Percentiles rank a stretch among this genome's conserved stretches.
Conservation (phyloP, 108 stramenopile species). For the Conticribra guillardii region DNA sequence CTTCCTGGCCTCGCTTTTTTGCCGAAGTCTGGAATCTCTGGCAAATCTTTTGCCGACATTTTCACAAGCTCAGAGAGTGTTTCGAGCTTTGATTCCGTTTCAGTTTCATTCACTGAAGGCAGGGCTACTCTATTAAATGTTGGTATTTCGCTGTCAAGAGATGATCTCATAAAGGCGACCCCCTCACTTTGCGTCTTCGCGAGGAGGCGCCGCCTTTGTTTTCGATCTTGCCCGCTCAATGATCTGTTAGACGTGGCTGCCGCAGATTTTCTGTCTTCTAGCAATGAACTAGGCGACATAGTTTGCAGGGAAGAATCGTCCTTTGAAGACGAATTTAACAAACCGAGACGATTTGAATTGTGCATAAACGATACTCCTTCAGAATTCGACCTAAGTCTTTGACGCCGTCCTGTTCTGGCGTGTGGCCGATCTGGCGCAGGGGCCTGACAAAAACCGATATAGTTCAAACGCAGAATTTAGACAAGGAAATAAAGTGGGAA, state of each 20-base stretch:
- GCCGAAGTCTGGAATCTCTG: slow-evolving; percentile 16
- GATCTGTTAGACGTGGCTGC: background rate
- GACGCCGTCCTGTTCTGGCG: background rate
- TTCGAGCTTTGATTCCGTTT: slow-evolving; percentile 26
- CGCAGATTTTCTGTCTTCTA: background rate
- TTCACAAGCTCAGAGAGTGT: slow-evolving; percentile 30
- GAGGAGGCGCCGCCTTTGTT: slow-evolving; percentile 19
- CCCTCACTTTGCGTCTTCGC: slow-evolving; percentile 37
- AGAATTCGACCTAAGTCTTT: background rate
- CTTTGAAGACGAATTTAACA: background rate
- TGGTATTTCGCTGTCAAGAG: background rate
- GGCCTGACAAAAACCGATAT: background rate
- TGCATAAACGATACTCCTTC: background rate
- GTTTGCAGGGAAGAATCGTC: background rate
- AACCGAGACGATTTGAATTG: background rate
- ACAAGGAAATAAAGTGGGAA: background rate
- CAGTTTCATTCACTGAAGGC: background rate
- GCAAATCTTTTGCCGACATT: slow-evolving; percentile 33
- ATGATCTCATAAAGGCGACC: slow-evolving; percentile 27
- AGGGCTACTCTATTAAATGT: background rate
- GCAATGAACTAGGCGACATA: background rate
- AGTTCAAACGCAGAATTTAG: background rate
- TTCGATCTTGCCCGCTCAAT: slow-evolving; percentile 1
- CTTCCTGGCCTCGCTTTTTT: slow-evolving; percentile 11
- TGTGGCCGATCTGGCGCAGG: background rate